Evolutionary conservation across 768 basidiomycete species (phyloP).

Genomic region (Naganishia onofrii): DNA sequence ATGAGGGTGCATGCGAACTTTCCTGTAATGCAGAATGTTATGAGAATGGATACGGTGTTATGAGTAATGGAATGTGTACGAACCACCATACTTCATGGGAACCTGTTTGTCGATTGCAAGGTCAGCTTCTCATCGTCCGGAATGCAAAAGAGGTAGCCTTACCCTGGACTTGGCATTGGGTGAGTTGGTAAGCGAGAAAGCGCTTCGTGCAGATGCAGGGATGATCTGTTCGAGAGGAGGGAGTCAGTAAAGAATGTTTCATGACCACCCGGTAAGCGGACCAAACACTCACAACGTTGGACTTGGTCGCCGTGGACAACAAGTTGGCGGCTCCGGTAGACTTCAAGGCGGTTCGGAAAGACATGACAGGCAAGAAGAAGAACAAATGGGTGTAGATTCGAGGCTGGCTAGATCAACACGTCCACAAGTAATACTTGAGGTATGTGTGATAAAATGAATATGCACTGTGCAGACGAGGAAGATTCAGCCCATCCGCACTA

Average conservation of each 20-base stretch:
- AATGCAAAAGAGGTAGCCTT: neutral
- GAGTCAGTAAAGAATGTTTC: neutral
- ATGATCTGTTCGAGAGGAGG: neutral
- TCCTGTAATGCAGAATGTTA: neutral
- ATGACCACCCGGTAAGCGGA: neutral
- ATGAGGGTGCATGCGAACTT: slow-evolving; percentile 65
- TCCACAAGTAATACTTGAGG: neutral
- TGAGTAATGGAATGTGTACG: slow-evolving; percentile 56
- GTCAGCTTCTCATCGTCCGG: neutral
- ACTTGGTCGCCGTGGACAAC: slow-evolving; percentile 27
- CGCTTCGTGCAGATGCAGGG: slow-evolving; percentile 22
- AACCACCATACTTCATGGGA: slow-evolving; percentile 51
- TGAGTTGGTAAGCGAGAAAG: slow-evolving; percentile 19
- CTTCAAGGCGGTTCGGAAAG: slow-evolving; percentile 36
- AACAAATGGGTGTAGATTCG: neutral
- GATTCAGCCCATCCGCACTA: slow-evolving; percentile 13
- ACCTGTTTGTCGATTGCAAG: slow-evolving; percentile 33
- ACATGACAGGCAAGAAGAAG: slow-evolving; percentile 25
- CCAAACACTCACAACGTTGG: slow-evolving; percentile 24
- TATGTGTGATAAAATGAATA: slow-evolving; percentile 1
- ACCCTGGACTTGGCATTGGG: slow-evolving; percentile 25
- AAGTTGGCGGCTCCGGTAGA: slow-evolving; percentile 29
- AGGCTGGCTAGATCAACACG: neutral
- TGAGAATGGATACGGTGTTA: neutral
- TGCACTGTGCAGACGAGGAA: slow-evolving; percentile 1